Evolutionary conservation across 176 grass and related monocot species (phyloP).

Genomic region (Rhynchospora pubera): DNA sequence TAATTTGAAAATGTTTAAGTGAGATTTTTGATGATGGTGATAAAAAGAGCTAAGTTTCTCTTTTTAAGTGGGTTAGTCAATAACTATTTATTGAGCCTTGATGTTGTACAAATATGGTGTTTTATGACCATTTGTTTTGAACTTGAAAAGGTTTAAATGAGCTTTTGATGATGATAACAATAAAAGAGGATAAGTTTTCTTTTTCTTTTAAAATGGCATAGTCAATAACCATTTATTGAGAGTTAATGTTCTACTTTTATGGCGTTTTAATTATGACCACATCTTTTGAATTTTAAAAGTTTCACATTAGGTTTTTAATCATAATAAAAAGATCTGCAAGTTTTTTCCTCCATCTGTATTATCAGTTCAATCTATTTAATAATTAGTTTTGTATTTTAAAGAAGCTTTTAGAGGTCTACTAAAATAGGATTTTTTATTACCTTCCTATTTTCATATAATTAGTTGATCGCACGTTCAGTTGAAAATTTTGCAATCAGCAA

Average conservation of each 20-base stretch:
- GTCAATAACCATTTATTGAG: slow-evolving; percentile 17
- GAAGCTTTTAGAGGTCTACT: background rate
- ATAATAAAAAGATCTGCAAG: background rate
- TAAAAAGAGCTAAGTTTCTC: background rate
- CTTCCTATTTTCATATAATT: background rate
- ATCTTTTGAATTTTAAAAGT: background rate
- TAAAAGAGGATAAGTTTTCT: background rate
- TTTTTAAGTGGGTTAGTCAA: slow-evolving; percentile 1
- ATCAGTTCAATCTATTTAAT: background rate
- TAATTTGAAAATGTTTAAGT: background rate
- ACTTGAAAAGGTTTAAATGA: background rate
- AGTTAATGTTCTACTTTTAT: background rate
- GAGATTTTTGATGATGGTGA: background rate
- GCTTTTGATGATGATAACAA: background rate
- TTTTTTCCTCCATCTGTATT: background rate
- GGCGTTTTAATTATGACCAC: background rate
- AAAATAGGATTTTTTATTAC: background rate
- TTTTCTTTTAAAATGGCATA: background rate
- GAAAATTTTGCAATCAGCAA: background rate
- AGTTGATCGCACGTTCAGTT: background rate
- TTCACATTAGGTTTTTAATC: background rate
- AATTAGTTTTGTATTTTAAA: background rate
- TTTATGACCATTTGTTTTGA: slow-evolving; percentile 4
- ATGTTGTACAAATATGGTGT: background rate
- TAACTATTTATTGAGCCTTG: slow-evolving; percentile 14